These are phyloP conservation scores for Diutina neorugosa DNA, from an alignment of 1,139 yeast species.

Conservation along the genomic window DNA sequence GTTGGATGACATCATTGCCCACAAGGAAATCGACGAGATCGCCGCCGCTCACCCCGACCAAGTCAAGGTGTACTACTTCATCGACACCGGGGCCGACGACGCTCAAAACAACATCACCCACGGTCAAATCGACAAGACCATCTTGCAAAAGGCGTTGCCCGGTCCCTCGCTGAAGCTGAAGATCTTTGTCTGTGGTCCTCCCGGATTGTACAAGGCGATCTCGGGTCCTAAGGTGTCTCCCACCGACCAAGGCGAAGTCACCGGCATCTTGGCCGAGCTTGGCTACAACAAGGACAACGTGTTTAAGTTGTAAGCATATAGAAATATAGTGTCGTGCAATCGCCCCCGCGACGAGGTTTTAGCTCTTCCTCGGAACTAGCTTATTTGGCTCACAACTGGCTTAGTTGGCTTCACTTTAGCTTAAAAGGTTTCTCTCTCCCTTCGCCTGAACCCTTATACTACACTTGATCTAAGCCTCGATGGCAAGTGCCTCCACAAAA, in stretches of 20 bases:
- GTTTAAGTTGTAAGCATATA: constrained; percentile 54
- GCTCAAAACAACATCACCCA: constrained; percentile 38
- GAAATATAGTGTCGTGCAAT: too few species aligned
- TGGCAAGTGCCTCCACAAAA: too few species aligned
- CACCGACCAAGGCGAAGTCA: constrained; percentile 86
- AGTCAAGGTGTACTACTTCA: constrained; percentile 65
- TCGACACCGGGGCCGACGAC: constrained; percentile 37
- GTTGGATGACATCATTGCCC: constrained; percentile 66
- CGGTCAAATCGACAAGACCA: constrained; percentile 32
- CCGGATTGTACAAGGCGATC: constrained; percentile 16
- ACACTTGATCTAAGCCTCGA: too few species aligned
- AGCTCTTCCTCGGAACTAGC: too few species aligned
- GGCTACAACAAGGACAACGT: constrained; percentile 85
- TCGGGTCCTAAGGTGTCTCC: constrained; percentile 85
- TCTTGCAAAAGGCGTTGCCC: constrained; percentile 40
- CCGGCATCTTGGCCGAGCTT: constrained; percentile 77
- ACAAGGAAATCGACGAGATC: constrained; percentile 59
- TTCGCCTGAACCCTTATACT: too few species aligned
- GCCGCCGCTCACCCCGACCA: constrained; percentile 61
- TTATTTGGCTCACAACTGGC: too few species aligned
- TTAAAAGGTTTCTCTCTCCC: too few species aligned
- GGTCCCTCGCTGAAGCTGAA: constrained; percentile 71
- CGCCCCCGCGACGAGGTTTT: too few species aligned
- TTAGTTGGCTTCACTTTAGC: too few species aligned
- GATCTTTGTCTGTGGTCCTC: constrained; percentile 63